Evolutionary conservation across 1,139 yeast genomes (phyloP), one percentile per base, ranked within the genome.

Genomic region (Kodamaea anthophila): DNA sequence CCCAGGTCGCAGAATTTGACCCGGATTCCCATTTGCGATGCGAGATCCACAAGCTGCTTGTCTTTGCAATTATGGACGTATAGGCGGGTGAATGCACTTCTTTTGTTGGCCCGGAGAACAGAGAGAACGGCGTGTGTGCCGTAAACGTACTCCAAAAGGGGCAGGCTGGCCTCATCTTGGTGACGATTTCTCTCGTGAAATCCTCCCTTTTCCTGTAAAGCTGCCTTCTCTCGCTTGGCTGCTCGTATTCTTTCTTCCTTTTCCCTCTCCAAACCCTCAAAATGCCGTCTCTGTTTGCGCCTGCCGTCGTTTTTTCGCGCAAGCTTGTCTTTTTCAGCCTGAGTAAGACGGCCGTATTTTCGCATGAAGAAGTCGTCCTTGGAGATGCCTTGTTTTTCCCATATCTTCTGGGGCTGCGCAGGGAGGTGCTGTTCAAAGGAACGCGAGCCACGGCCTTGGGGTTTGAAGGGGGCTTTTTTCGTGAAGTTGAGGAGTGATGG

Each of bases 51-150:
- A 15, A 82, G 63, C 15, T 57, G 53, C 20, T 38, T 32, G 28
- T 55, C 60, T 26, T 49, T 51, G 10, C 69, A 58, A 26, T 72
- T 72, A 40, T 70, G 60, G 13, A 73, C 55, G 38, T 66, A 65
- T 18, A 86, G 48, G 31, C 68, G 67, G 26, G 71, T 70, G 47
- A 67, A 71, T 33, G 66, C 64, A 9, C 52, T 60, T 42, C 94
- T 63, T 39, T 70, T 74, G 12, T 66, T 61, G 8, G 80, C 70
- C 15, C 58, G 53, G 32, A 87, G 57, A 0, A 86, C 94, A 1
- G 94, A 80, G 18, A 69, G 45, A 1, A 87, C 91, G 0, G 94
- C 62, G 35, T 83, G 81, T 0, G 81, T 76, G 4, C 96, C 96
- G 47, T 70, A 85, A 2, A 86, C 55, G 44, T 77, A 78, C 44